These are phyloP conservation scores for Deinandra increscens DNA, from an alignment of 129 eudicot genomes.

Conservation along the genomic window DNA sequence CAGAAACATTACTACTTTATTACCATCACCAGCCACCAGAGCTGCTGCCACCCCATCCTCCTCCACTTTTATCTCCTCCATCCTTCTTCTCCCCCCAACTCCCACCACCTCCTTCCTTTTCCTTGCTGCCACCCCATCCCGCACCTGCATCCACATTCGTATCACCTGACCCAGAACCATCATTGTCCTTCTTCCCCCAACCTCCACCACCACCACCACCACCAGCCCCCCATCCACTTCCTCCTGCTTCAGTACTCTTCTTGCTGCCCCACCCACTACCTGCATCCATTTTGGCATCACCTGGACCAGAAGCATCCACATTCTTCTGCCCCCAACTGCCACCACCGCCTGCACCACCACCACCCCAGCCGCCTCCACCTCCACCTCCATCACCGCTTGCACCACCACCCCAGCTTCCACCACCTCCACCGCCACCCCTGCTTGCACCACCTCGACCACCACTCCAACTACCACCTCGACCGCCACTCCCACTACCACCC, in stretches of 20 bases:
- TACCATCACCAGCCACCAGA: constrained; percentile 32
- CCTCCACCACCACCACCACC: constrained; percentile 39
- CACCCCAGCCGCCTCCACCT: constrained; percentile 23
- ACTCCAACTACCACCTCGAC: constrained; percentile 17
- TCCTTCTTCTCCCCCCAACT: constrained; percentile 21
- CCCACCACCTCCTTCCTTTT: constrained; percentile 10
- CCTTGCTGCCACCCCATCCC: constrained; percentile 41
- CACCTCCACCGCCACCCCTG: constrained; percentile 11
- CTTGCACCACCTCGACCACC: constrained; percentile 35
- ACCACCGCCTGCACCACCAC: constrained; percentile 29
- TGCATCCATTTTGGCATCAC: constrained; percentile 12
- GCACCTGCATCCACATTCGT: neutral
- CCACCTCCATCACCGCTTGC: constrained; percentile 10
- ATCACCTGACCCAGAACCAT: constrained; percentile 21
- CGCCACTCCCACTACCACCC: neutral
- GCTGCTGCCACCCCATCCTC: constrained; percentile 41
- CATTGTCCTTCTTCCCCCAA: constrained; percentile 19
- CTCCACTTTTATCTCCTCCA: neutral
- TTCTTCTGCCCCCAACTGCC: constrained; percentile 23
- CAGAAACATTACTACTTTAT: neutral
- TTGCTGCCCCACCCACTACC: constrained; percentile 44
- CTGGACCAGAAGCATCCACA: neutral
- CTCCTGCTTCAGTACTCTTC: constrained; percentile 32
- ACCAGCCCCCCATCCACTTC: no score
- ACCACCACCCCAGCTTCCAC: constrained; percentile 2